Evolutionary conservation across 345 rosid genomes (phyloP).

Genomic region (Turnera subulata): DNA sequence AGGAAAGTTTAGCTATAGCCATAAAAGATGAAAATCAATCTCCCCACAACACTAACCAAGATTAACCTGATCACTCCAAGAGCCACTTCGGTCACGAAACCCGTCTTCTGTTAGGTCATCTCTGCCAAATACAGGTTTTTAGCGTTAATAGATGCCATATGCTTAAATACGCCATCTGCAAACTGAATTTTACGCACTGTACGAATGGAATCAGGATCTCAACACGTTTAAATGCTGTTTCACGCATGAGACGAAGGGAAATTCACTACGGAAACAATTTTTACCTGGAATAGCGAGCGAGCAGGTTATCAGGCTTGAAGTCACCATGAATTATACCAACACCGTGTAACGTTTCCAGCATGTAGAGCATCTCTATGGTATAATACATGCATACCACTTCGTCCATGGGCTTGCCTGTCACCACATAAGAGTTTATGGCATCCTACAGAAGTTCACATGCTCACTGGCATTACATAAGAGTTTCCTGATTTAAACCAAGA

Average conservation of each 20-base stretch:
- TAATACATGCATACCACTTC: conserved; percentile 84
- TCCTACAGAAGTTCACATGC: conserved; percentile 44
- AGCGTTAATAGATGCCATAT: neutral
- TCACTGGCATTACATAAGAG: conserved; percentile 5
- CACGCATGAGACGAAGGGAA: neutral
- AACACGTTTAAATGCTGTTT: too few species aligned
- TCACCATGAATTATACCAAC: conserved; percentile 95
- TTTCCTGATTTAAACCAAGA: conserved; percentile 2
- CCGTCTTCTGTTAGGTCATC: conserved; percentile 54
- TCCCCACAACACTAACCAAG: conserved; percentile 7
- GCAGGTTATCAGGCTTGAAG: conserved; percentile 93
- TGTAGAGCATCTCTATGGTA: conserved; percentile 83
- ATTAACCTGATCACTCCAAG: conserved; percentile 74
- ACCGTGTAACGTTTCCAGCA: conserved; percentile 80
- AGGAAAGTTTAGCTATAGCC: conserved; percentile 8
- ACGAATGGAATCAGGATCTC: too few species aligned
- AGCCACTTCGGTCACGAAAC: conserved; percentile 50
- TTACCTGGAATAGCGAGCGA: conserved; percentile 75
- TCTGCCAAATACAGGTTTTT: conserved; percentile 32
- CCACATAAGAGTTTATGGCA: conserved; percentile 73
- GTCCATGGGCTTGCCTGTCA: conserved; percentile 79
- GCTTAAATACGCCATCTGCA: neutral
- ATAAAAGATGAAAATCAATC: conserved; percentile 7
- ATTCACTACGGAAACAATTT: neutral
- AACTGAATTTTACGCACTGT: neutral